Evolutionary conservation across 78 protist genomes (phyloP).

Genomic region (Guillardia theta): DNA sequence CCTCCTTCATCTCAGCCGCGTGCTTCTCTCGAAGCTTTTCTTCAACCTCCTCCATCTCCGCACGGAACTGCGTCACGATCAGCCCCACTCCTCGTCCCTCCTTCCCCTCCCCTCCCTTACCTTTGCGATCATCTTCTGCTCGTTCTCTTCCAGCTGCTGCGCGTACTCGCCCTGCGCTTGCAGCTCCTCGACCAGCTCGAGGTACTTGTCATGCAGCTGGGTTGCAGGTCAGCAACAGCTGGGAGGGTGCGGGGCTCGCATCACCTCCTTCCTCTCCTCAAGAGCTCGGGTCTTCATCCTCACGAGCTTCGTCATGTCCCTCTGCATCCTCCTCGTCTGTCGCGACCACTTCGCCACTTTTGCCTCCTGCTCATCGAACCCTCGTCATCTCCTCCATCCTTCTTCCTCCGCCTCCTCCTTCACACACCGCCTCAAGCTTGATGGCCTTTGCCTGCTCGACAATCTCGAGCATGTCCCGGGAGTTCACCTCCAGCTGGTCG

Average conservation of each 20-base stretch:
- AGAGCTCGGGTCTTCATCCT: not conserved
- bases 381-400: too few species aligned
- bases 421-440: too few species aligned
- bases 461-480: not conserved
- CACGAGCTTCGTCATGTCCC: conserved; percentile 4
- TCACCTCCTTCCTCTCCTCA: not conserved
- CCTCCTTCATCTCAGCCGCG: not conserved
- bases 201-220: not conserved
- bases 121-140: not conserved
- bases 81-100: not conserved
- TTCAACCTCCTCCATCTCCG: not conserved
- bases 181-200: not conserved
- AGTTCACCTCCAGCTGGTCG: not conserved
- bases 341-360: not conserved
- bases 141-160: not conserved
- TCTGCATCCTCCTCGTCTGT: not conserved
- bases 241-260: too few species aligned
- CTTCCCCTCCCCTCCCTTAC: not conserved
- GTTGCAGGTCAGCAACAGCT: too few species aligned
- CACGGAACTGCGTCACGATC: not conserved
- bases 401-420: too few species aligned
- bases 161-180: conserved; percentile 10
- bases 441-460: not conserved
- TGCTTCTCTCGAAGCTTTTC: not conserved
- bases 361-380: not conserved